Evolutionary conservation across 345 rosid species (phyloP), one percentile per base, ranked within the genome.

Genomic region (Bretschneidera sinensis): DNA sequence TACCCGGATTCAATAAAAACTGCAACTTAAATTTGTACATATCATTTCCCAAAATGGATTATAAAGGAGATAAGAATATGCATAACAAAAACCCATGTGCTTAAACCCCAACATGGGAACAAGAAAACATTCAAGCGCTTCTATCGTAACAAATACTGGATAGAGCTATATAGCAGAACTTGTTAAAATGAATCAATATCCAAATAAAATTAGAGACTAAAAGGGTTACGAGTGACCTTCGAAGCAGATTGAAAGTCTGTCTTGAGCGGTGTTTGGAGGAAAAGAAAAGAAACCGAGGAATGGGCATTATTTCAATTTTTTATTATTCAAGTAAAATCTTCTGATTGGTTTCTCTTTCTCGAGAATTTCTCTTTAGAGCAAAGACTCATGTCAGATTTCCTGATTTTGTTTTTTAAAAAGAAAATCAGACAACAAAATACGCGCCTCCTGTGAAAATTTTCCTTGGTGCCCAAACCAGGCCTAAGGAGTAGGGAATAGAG

Each of bases 231-330:
- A 73, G 54, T 24, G 69, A 83, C 88, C 83, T 70, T 24, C 18
- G 74, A 43, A 76, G 63, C 25, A 63, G 60, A 62, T 22, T 52
- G 9, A 74, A 22, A 11, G 78, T 59, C 8, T 48, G 69, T 48
- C 65, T 45, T 14, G 67, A 61, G 73, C 77, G 74, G 62, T 65
- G 64, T 58, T 68, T 81, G 61, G 74, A 63, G 72, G 81, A 67
- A 53, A 57, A 71, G 63, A 74, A 24, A 58, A 81, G 71, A 62
- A 70, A 69, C 17, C 85, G 84, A 64, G 61, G 56, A 61, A 66
- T 23, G 62, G 76, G 48, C 94, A 87, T 81, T 56, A 51, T 13
- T 31, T 31, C 9, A 28, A 5, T 39, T 39, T 39, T 14, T 39
- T 13, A 5, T 5, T 13, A 5, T 39, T 14, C 45, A 2, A 2